Evolutionary conservation across 495 filamentous ascomycete species (phyloP).

Genomic region (Podospora australis): DNA sequence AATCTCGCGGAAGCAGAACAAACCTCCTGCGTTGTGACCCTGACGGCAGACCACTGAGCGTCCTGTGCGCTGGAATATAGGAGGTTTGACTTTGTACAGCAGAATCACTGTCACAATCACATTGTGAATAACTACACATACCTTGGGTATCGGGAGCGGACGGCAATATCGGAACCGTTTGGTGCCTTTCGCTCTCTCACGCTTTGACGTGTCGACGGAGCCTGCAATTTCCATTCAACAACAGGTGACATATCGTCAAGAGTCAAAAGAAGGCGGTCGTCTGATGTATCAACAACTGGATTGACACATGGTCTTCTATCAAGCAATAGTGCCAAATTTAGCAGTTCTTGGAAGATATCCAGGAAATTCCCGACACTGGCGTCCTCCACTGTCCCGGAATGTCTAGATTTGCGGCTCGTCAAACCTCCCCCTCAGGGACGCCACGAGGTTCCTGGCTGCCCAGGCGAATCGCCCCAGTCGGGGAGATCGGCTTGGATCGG

Average conservation of each 20-base stretch:
- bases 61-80: constrained; percentile 1
- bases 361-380: neutral
- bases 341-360: no score
- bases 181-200: no score
- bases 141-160: no score
- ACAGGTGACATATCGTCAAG: neutral
- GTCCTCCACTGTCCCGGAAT: no score
- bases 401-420: neutral
- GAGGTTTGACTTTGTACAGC: no score
- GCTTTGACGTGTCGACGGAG: neutral
- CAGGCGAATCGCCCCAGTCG: neutral
- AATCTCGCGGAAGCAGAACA: neutral
- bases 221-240: constrained; percentile 2
- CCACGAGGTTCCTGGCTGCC: neutral
- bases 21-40: neutral
- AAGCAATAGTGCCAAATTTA: neutral
- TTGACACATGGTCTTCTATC: no score
- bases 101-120: no score
- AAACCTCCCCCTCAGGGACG: neutral
- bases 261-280: neutral
- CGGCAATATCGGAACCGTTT: no score
- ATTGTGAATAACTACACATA: no score
- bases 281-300: no score
- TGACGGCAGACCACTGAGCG: neutral
- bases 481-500: neutral